Evolutionary conservation across 139 green algal genomes (phyloP).

Genomic region (Chlorella ohadii): DNA sequence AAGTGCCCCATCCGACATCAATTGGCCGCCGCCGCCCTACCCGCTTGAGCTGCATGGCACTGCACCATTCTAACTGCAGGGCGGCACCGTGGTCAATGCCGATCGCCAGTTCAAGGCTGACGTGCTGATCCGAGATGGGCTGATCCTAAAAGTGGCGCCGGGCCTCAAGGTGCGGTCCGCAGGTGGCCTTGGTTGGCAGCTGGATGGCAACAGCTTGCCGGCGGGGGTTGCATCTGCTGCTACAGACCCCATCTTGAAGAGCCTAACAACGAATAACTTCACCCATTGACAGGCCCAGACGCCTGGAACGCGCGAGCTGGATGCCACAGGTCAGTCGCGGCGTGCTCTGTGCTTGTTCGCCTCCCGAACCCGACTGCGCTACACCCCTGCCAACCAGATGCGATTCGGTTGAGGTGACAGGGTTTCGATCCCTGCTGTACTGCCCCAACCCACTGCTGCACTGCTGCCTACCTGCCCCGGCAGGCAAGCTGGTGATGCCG

Average conservation of each 20-base stretch:
- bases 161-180: slow-evolving; percentile 57
- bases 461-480: not conserved
- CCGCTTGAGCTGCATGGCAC: no score
- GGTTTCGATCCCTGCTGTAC: no score
- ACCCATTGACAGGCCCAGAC: not conserved
- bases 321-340: slow-evolving; percentile 73
- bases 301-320: slow-evolving; percentile 58
- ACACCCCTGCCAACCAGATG: no score
- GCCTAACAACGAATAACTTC: no score
- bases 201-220: no score
- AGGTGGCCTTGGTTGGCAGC: no score
- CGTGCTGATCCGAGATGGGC: slow-evolving; percentile 82
- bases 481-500: slow-evolving; percentile 88
- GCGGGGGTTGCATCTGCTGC: no score
- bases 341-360: no score
- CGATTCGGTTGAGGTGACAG: no score
- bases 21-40: not conserved
- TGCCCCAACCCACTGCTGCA: no score
- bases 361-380: no score
- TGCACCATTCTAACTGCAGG: slow-evolving; percentile 70
- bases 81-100: slow-evolving; percentile 92
- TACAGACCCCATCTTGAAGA: no score
- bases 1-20: not conserved
- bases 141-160: slow-evolving; percentile 72
- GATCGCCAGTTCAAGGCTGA: slow-evolving; percentile 74